phyloP scores from a whole-genome alignment of 257 asterid species.

The Parsonsia alboflavescens region DNA sequence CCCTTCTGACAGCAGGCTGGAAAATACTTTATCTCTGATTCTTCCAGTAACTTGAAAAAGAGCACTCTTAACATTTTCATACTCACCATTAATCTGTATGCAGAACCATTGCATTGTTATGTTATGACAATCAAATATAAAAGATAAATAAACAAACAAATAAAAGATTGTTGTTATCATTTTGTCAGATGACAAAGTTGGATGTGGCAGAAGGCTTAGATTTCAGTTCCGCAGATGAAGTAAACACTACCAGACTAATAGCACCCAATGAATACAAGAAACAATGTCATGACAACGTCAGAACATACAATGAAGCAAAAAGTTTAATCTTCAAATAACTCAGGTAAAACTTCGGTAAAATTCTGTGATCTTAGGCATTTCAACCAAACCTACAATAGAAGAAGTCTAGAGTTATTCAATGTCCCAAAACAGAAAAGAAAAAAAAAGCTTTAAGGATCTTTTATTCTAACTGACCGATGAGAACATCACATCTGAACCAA shows the following conservation, averaged over 20 bases:
- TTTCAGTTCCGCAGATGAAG: background rate
- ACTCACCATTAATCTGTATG: conserved; percentile 44
- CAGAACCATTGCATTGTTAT: conserved; percentile 8
- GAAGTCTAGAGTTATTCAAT: background rate
- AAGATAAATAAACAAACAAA: background rate
- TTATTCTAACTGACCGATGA: background rate
- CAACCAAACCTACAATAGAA: background rate
- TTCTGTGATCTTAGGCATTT: background rate
- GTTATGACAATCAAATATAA: background rate
- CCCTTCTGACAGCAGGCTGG: conserved; percentile 26
- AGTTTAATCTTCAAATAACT: background rate
- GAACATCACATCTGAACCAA: background rate
- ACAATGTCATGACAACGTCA: background rate
- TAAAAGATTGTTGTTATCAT: background rate
- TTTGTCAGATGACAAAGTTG: background rate
- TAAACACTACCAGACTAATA: background rate
- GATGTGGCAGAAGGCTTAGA: background rate
- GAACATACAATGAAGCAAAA: background rate
- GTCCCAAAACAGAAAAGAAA: background rate
- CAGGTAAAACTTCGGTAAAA: background rate
- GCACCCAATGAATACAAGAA: background rate
- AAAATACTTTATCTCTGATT: conserved; percentile 40
- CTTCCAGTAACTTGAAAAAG: conserved; percentile 55
- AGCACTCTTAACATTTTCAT: conserved; percentile 47
- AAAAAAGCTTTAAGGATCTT: background rate